These are phyloP conservation scores for Gastrolobium bilobum DNA, from an alignment of 306 rosid species.

Conservation along the genomic window DNA sequence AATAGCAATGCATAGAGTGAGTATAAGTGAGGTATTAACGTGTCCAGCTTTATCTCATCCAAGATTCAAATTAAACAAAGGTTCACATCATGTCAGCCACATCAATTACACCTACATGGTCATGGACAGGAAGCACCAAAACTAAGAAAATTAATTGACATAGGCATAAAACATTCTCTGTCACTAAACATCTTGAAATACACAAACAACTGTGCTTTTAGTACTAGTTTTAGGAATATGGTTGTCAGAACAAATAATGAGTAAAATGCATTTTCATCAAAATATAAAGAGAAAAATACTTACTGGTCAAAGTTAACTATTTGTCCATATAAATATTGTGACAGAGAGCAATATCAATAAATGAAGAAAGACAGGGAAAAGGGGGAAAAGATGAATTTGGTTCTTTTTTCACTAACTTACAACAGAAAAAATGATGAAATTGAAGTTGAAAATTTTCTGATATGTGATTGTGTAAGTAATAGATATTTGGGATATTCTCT, in stretches of 20 bases:
- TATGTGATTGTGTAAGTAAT: not conserved
- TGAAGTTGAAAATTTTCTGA: not conserved
- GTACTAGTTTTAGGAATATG: slow-evolving; percentile 9
- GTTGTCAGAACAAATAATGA: not conserved
- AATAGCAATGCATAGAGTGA: too few relatives aligned
- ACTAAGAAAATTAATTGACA: not conserved
- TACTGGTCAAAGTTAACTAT: not conserved
- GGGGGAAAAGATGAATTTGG: not conserved
- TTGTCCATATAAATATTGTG: not conserved
- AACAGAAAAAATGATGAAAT: not conserved
- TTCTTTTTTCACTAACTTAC: not conserved
- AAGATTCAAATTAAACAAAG: too few relatives aligned
- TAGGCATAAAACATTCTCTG: not conserved
- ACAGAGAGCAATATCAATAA: too few relatives aligned
- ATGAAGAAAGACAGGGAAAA: not conserved
- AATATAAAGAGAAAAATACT: not conserved
- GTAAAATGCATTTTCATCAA: slow-evolving; percentile 1
- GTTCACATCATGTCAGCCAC: too few relatives aligned
- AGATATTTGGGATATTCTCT: not conserved
- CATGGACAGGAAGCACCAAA: slow-evolving; percentile 18
- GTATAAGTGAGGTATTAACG: too few relatives aligned
- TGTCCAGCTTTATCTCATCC: too few relatives aligned
- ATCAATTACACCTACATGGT: not conserved
- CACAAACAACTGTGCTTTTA: not conserved
- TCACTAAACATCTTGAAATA: not conserved